phyloP scores from a whole-genome alignment of 192 early-diverging fungal genomes.

The Dissophora ornata region DNA sequence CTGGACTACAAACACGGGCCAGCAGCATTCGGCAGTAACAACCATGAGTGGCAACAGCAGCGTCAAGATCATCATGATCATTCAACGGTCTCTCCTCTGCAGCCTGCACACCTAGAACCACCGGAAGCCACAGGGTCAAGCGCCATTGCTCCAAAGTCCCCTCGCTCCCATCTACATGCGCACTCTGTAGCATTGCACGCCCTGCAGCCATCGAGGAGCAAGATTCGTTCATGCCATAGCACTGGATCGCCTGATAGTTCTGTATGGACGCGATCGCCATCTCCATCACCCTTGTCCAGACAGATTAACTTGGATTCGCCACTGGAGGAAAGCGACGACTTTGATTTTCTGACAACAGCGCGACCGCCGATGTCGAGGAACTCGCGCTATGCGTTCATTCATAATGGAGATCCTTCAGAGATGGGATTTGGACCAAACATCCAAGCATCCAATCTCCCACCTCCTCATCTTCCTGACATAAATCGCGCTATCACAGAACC shows the following conservation, averaged over 20 bases:
- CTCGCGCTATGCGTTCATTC: background rate
- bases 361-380: background rate
- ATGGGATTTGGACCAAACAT: no score
- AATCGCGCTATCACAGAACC: no score
- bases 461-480: no score
- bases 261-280: slow-evolving; percentile 22
- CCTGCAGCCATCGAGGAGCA: slow-evolving; percentile 17
- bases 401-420: background rate
- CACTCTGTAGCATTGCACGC: slow-evolving; percentile 22
- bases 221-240: background rate
- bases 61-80: background rate
- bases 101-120: no score
- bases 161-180: background rate
- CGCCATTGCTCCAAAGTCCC: no score
- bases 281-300: slow-evolving; percentile 27
- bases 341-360: slow-evolving; percentile 1
- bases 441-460: no score
- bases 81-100: no score
- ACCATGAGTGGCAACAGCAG: background rate
- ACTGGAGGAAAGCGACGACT: slow-evolving; percentile 17
- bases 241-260: background rate
- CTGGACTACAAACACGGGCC: background rate
- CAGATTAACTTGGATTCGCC: slow-evolving; percentile 32
- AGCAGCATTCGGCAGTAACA: background rate
- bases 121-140: no score